Base-by-base conservation (phyloP, 257 asterid genomes). In the Solanum lycopersicoides region DNA sequence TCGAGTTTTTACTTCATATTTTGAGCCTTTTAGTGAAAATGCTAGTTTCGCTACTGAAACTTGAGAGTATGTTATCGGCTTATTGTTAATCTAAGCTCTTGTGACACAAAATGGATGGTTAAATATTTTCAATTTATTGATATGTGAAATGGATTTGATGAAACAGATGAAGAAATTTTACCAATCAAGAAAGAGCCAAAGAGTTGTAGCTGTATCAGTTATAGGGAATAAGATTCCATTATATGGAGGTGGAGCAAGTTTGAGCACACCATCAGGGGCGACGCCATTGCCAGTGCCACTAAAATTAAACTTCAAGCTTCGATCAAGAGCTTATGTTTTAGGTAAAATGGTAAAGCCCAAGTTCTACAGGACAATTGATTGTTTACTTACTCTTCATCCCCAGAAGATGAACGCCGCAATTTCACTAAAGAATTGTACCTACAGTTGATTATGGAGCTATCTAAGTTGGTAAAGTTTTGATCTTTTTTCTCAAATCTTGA, bases 301-400 rank as follows among this genome's bases (percentile, higher is more conserved):
- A 53, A 91, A 91, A 34, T 85, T 96, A 90, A 91, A 88, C 53
- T 94, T 96, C 39, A 92, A 91, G 45, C 91, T 96, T 63, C 89
- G 95, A 71, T 93, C 99, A 13, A 93, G 93, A 79, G 99, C 95
- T 47, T 94, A 95, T 59, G 98, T 96, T 82, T 82, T 96, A 89
- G 99, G 99, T 12, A 92, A 91, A 89, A 89, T 96, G 86, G 99
- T 96, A 92, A 94, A 91, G 92, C 96, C 99, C 1, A 95, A 90
- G 88, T 95, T 96, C 90, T 89, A 94, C 91, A 94, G 89, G 88
- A 89, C 85, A 80, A 93, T 96, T 9, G 93, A 91, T 34, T 95
- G 99, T 86, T 56, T 91, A 21, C 85, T 96, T 68, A 76, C 88
- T 83, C 90, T 92, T 83, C 93, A 92, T 11, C 73, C 93, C 71